Base-by-base conservation (phyloP, 305 asterid genomes). In the Solanum chacoense region DNA sequence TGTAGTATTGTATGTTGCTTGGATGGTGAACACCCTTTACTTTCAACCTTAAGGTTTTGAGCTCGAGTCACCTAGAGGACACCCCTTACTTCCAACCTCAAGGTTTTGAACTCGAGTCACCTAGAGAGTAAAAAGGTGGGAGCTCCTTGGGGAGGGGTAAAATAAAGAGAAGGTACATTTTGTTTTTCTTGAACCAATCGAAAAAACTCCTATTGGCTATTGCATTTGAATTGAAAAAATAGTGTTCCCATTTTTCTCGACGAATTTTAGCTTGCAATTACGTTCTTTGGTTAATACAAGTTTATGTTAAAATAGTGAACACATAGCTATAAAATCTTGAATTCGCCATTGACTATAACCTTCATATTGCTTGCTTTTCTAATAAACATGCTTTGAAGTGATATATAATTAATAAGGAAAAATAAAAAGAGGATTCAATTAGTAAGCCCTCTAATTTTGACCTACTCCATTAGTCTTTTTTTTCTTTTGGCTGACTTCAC, bases 241-340 rank as follows among this genome's bases (percentile, higher is more conserved):
- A 55, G 67, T 7, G 2, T 55, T 18, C 11, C 69, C 69, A 18
- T 59, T 20, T 59, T 59, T 59, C 11, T 20, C 11, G 11, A 59
- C 0, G 69, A 20, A 59, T 18, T 20, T 59, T 59, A 59, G 26
- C 26, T 59, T 59, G 69, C 5, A 59, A 7, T 59, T 59, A 20
- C 1, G 69, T 59, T 7, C 24, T 59, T 59, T 59, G 26, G 5
- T 59, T 8, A 26, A 59, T 20, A 59, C 69, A 59, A 20, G 5
- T 55, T 55, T 18, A 59, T 59, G 11, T 20, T 59, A 59, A 20
- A 59, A 59, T 59, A 20, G 69, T 59, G 11, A 8, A 20, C 11
- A 1, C 65, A 50, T 0, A 18, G 0, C 24, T 20, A 0, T 59
- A 59, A 59, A 55, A 59, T 59, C 5, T 1, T 20, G 11, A 59